phyloP scores from a whole-genome alignment of 768 basidiomycete species.

The Ramaria rubella region DNA sequence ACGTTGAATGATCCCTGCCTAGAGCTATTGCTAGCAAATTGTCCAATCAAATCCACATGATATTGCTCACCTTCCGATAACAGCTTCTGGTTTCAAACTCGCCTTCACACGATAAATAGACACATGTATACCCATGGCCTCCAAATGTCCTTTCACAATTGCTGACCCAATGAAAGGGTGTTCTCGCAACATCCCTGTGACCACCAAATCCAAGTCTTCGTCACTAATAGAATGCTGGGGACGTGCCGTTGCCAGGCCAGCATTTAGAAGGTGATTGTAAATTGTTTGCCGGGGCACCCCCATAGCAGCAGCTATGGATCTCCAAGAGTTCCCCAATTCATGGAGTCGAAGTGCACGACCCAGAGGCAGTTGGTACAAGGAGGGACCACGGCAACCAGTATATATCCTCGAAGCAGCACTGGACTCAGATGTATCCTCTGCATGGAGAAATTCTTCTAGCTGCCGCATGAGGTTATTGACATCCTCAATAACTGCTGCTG shows the following conservation, averaged over 20 bases:
- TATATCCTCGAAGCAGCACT: no score
- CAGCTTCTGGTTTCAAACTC: not conserved
- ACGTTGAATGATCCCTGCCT: conserved; percentile 11
- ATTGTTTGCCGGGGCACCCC: conserved; percentile 17
- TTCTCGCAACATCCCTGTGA: not conserved
- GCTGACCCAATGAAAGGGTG: not conserved
- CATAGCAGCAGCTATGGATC: conserved; percentile 19
- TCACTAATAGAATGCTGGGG: no score
- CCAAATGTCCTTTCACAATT: not conserved
- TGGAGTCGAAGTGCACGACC: no score
- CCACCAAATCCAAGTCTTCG: not conserved
- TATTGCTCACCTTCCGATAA: not conserved
- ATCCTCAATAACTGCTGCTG: no score
- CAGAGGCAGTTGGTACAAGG: no score
- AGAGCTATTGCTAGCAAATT: not conserved
- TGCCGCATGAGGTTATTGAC: no score
- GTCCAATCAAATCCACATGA: not conserved
- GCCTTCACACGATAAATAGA: not conserved
- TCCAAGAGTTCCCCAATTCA: conserved; percentile 24
- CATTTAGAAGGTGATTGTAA: conserved; percentile 16
- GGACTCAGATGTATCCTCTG: no score
- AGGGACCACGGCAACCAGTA: no score
- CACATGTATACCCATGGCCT: not conserved
- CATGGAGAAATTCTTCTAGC: no score
- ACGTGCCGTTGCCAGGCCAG: not conserved